Percentiles rank a stretch among this genome's conserved stretches.
Evolutionary conservation across 2,329 filamentous ascomycete species (phyloP).

Genomic region (Calonectria henricotiae): DNA sequence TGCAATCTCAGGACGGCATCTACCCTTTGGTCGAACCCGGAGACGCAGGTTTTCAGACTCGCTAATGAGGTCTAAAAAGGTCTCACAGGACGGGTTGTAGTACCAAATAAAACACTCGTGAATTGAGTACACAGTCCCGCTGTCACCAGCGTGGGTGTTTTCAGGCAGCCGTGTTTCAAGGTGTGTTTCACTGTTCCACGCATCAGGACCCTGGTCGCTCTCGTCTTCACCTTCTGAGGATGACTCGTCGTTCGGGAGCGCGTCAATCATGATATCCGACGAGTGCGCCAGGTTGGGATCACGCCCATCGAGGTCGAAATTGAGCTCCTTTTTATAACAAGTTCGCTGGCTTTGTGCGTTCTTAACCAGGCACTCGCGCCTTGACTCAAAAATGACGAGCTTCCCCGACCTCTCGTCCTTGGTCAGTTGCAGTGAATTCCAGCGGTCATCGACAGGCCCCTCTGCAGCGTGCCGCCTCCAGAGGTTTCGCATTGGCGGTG

Average conservation of each 20-base stretch:
- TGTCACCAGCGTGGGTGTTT: slow-evolving; percentile 66
- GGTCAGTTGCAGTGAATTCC: slow-evolving; percentile 77
- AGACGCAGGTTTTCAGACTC: slow-evolving; percentile 63
- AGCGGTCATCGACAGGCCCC: slow-evolving; percentile 82
- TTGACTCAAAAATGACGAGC: slow-evolving; percentile 76
- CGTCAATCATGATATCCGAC: slow-evolving; percentile 34
- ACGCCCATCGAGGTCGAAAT: slow-evolving; percentile 55
- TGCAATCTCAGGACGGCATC: neutral
- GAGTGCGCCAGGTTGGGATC: neutral
- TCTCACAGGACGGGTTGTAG: slow-evolving; percentile 69
- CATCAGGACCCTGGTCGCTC: slow-evolving; percentile 16
- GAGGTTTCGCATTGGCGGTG: slow-evolving; percentile 62
- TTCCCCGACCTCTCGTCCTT: slow-evolving; percentile 73
- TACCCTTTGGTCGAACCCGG: slow-evolving; percentile 47
- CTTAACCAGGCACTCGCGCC: slow-evolving; percentile 76
- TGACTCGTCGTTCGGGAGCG: slow-evolving; percentile 1
- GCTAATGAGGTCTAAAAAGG: slow-evolving; percentile 73
- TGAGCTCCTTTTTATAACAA: slow-evolving; percentile 75
- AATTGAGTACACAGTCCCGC: slow-evolving; percentile 66
- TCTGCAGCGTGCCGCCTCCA: slow-evolving; percentile 80
- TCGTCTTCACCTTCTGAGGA: slow-evolving; percentile 9
- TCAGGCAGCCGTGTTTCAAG: slow-evolving; percentile 39
- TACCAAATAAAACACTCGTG: slow-evolving; percentile 70
- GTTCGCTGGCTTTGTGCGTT: slow-evolving; percentile 74
- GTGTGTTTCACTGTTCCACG: slow-evolving; percentile 58